Percentiles rank a stretch among this genome's conserved stretches.
Conservation (phyloP, 2,329 filamentous ascomycete species). For the Graphium sp. region DNA sequence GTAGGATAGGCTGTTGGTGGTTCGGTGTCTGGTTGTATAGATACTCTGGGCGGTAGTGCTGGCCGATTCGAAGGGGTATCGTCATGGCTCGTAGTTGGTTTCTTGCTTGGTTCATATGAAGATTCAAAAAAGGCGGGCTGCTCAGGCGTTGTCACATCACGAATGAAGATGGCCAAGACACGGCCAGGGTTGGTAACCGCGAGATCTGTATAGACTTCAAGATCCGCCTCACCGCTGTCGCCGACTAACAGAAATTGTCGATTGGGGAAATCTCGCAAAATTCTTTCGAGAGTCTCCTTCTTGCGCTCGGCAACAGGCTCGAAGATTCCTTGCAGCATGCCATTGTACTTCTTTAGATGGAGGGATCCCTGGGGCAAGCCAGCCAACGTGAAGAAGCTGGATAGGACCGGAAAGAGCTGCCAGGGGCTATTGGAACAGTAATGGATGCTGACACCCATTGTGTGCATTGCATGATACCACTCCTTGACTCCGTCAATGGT, state of each 20-base stretch:
- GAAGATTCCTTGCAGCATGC: slow-evolving; percentile 96
- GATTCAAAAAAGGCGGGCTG: slow-evolving; percentile 62
- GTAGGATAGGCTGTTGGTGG: no score
- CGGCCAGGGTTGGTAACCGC: slow-evolving; percentile 68
- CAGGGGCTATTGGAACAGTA: slow-evolving; percentile 99
- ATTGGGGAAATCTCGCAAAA: slow-evolving; percentile 78
- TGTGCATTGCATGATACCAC: slow-evolving; percentile 68
- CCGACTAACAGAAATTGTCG: slow-evolving; percentile 79
- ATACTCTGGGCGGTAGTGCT: slow-evolving; percentile 12
- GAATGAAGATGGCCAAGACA: slow-evolving; percentile 78
- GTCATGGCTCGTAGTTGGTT: slow-evolving; percentile 7
- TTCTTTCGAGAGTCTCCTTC: slow-evolving; percentile 69
- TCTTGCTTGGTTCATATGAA: slow-evolving; percentile 13
- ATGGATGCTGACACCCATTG: slow-evolving; percentile 75
- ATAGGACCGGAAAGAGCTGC: slow-evolving; percentile 86
- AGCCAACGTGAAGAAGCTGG: slow-evolving; percentile 66
- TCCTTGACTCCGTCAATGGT: slow-evolving; percentile 75
- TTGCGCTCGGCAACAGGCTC: slow-evolving; percentile 94
- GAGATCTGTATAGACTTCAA: slow-evolving; percentile 95
- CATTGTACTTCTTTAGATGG: slow-evolving; percentile 89
- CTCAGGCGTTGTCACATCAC: slow-evolving; percentile 78
- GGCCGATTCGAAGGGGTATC: slow-evolving; percentile 10
- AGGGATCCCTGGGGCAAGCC: slow-evolving; percentile 77
- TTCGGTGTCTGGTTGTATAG: slow-evolving; percentile 1
- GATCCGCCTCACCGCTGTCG: slow-evolving; percentile 89